A percentile compares a stretch with the other conserved stretches of the same genome.
Evolutionary conservation across 106 monocot species (phyloP).

Genomic region (Chionographis japonica): DNA sequence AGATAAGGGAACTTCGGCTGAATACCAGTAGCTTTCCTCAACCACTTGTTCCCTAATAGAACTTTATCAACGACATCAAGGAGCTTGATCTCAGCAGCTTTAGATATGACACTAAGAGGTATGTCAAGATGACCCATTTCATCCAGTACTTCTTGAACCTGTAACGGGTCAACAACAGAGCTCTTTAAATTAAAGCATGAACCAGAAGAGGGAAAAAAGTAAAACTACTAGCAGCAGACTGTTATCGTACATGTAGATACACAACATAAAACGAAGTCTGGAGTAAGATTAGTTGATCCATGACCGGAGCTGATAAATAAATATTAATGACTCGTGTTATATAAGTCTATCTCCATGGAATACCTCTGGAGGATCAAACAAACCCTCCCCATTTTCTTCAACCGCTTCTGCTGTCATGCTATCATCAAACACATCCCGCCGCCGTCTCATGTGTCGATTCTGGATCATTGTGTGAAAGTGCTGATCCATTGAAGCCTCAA

Average conservation of each 20-base stretch:
- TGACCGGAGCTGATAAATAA: not conserved
- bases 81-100: slow-evolving; percentile 83
- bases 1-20: slow-evolving; percentile 95
- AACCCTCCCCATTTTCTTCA: slow-evolving; percentile 64
- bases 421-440: slow-evolving; percentile 74
- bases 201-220: not conserved
- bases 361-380: slow-evolving; percentile 98
- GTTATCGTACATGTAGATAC: not conserved
- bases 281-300: not conserved
- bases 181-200: not conserved
- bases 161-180: not conserved
- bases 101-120: slow-evolving; percentile 75
- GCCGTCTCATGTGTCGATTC: slow-evolving; percentile 48
- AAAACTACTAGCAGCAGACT: not conserved
- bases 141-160: slow-evolving; percentile 94
- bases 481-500: slow-evolving; percentile 95
- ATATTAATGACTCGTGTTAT: not conserved
- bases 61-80: slow-evolving; percentile 83
- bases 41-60: slow-evolving; percentile 89
- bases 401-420: slow-evolving; percentile 49
- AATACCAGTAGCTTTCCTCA: slow-evolving; percentile 89
- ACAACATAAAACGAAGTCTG: too few relatives aligned
- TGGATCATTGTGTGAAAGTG: slow-evolving; percentile 89
- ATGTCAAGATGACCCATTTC: slow-evolving; percentile 79
- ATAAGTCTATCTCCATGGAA: not conserved